Evolutionary conservation across 805 yeast species (phyloP).

Genomic region (Metschnikowia proteae): DNA sequence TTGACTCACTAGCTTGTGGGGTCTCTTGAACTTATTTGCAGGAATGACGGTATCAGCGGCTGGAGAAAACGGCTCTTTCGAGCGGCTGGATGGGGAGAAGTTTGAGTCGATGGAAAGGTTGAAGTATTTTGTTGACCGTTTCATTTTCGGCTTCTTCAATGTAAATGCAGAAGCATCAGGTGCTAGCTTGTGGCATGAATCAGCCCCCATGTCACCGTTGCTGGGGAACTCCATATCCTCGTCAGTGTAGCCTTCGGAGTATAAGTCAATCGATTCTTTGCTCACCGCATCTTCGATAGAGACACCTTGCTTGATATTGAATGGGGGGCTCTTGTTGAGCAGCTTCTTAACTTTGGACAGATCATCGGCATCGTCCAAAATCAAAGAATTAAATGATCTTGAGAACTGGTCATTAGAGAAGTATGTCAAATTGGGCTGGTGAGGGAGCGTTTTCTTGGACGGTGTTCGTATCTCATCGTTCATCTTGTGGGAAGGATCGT

Average conservation of each 20-base stretch:
- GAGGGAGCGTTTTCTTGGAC: slow-evolving; percentile 2
- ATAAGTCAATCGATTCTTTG: slow-evolving; percentile 19
- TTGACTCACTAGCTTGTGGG: slow-evolving; percentile 42
- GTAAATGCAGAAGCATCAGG: not conserved
- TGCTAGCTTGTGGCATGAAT: not conserved
- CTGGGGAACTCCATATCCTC: slow-evolving; percentile 11
- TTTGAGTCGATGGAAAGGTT: slow-evolving; percentile 37
- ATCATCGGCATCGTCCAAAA: slow-evolving; percentile 34
- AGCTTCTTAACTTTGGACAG: slow-evolving; percentile 19
- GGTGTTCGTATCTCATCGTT: slow-evolving; percentile 4
- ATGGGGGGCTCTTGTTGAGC: slow-evolving; percentile 41
- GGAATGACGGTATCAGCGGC: slow-evolving; percentile 14
- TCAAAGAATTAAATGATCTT: slow-evolving; percentile 40
- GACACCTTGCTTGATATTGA: slow-evolving; percentile 34
- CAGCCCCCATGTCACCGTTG: slow-evolving; percentile 7
- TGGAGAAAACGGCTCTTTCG: slow-evolving; percentile 16
- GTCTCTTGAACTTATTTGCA: slow-evolving; percentile 37
- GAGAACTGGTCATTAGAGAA: slow-evolving; percentile 40
- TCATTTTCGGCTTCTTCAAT: slow-evolving; percentile 22
- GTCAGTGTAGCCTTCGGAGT: slow-evolving; percentile 17
- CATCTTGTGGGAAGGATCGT: not conserved
- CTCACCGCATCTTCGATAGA: slow-evolving; percentile 19
- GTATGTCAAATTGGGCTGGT: slow-evolving; percentile 25
- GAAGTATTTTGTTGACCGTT: slow-evolving; percentile 40
- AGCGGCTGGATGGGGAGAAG: slow-evolving; percentile 15